Base-by-base conservation (phyloP, 495 filamentous ascomycete species). In the Penicillium psychrofluorescens region DNA sequence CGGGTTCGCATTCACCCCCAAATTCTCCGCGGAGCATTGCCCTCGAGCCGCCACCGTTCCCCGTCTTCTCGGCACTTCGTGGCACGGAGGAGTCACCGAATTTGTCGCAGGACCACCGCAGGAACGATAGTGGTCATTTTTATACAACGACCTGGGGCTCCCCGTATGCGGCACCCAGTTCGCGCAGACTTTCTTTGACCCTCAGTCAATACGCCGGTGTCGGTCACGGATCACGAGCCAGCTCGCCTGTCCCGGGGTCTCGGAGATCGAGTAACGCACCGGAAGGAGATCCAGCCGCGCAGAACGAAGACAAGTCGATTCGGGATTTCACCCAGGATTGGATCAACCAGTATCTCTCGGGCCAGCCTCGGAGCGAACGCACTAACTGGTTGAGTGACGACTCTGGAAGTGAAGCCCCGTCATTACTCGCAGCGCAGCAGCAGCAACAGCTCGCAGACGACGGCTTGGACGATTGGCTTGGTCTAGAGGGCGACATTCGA, bases 341-440 rank as follows among this genome's bases (percentile, higher is more conserved):
- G 84, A 84, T 88, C 46, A 79, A 84, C 33, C 81, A 84, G 50
- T 84, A 86, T 50, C 79, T 84, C 7, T 75, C 78, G 8, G 73
- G 76, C 48, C 78, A 79, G 49, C 68, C 68, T 35, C 63, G 75
- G 34, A 75, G 77, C 41, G 84, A 87, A 59, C 73, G 76, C 41
- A 76, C 75, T 33, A 79, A 84, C 58, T 88, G 84, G 84, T 62
- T 85, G 35, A 88, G 83, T 54, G 84, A 88, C 82, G 81, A 83
- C 49, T 76, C 78, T 22, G 80, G 77, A 53, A 68, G 70, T 36
- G 70, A 73, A 36, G 65, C 70, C 7, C 70, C 67, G 0, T 73
- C 70, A 4, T 71, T 70, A 44, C 58, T 68, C 30, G 70, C 70
- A 6, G 67, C 70, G 4, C 58, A 59, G 29, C 67, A 70, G 35